Evolutionary conservation across 768 basidiomycete genomes (phyloP), one percentile per base, ranked within the genome.

Genomic region (Collybia sordida): DNA sequence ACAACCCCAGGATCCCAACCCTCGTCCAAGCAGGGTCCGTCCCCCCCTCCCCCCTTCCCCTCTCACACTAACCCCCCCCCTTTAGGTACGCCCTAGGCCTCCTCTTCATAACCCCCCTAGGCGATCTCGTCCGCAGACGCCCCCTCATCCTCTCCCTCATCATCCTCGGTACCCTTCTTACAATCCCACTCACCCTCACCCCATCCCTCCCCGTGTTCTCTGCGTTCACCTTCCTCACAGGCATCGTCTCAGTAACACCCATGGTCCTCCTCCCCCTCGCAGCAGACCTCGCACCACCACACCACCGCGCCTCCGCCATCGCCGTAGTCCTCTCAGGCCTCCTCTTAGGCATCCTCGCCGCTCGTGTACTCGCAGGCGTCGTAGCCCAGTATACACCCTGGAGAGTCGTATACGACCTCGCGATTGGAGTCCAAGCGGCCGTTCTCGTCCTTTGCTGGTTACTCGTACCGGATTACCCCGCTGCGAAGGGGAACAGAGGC

Each of bases 101-200:
- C 11, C 61, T 92, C 3, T 65, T 93, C 42, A 80, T 93, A 49
- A 79, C 86, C 1, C 91, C 92, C 1, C 71, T 90, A 0, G 91
- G 92, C 11, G 91, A 94, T 63, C 77, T 93, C 24, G 78, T 90
- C 24, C 84, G 86, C n/a, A 71, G 92, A 22, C 74, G 91, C 14
- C 83, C 80, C 34, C 72, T 94, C 0, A 74, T 86, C 24, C 70
- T 93, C 21, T 47, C 73, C 15, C 67, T 90, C n/a, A 68, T 85
- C 34, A 52, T 75, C 2, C 28, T 77, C 24, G 80, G 83, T 0
- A 73, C 77, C 0, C 56, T 73, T 3, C 71, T 94, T 4, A 81
- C 86, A 0, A 81, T 93, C 47, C 89, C 85, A 0, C 74, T 92
- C 1, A 77, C 85, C 0, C 54, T 88, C 12, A 86, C 88, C 0